phyloP scores from a whole-genome alignment of 371 early-diverging fungal genomes.

The Blastocladiella emersonii region DNA sequence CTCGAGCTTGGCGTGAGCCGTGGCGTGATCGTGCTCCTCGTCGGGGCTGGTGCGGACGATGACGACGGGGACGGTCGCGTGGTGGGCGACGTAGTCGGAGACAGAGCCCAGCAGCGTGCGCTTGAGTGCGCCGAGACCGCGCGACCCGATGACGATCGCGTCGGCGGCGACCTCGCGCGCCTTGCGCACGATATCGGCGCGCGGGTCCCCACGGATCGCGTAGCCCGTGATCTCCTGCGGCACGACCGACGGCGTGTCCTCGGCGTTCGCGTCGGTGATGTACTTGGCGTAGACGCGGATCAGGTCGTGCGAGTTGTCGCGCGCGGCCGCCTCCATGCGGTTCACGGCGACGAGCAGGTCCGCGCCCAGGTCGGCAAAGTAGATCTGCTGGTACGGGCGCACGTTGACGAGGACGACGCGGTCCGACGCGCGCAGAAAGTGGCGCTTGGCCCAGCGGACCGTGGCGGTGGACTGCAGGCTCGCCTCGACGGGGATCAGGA shows the following conservation, averaged over 20 bases:
- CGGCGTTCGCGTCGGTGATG: too few relatives aligned
- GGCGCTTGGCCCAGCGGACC: not conserved
- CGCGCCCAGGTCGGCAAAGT: not conserved
- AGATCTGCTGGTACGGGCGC: not conserved
- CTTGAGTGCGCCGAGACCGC: constrained; percentile 11
- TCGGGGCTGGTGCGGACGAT: too few relatives aligned
- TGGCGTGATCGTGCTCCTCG: too few relatives aligned
- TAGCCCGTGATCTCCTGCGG: too few relatives aligned
- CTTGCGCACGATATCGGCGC: constrained; percentile 8
- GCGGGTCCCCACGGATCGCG: constrained; percentile 6
- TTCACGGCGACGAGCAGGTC: not conserved
- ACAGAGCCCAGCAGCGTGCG: constrained; percentile 8
- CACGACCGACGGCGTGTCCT: too few relatives aligned
- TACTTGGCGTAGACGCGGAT: not conserved
- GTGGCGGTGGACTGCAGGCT: not conserved
- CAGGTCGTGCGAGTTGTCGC: not conserved
- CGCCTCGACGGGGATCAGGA: not conserved
- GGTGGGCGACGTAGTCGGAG: constrained; percentile 8
- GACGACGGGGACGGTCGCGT: constrained; percentile 8
- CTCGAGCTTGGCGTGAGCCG: too few relatives aligned
- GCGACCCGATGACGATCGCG: constrained; percentile 5
- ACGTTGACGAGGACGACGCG: not conserved
- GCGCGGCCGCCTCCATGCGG: not conserved
- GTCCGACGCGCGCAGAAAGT: not conserved
- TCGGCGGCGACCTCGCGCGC: constrained; percentile 8